These are phyloP conservation scores for Byssoonygena ceratinophila DNA, from an alignment of 2,329 filamentous ascomycete species.

Conservation along the genomic window DNA sequence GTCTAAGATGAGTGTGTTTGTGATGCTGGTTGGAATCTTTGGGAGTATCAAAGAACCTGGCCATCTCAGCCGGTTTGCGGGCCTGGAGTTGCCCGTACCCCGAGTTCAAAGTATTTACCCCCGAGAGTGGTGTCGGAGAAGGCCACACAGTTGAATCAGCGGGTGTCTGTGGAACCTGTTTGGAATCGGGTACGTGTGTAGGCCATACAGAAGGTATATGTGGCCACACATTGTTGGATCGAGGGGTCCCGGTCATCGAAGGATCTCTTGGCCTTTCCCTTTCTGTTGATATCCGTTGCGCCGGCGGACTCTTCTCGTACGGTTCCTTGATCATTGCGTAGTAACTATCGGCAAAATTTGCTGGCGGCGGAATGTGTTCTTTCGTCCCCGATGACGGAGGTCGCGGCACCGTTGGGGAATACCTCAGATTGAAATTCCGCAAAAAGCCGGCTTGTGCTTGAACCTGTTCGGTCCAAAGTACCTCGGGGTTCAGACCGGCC, in stretches of 20 bases:
- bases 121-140: not conserved
- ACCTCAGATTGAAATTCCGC: slow-evolving; percentile 2
- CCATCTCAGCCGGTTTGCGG: not conserved
- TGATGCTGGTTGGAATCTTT: slow-evolving; percentile 1
- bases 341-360: slow-evolving; percentile 16
- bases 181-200: not conserved
- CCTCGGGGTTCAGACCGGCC: slow-evolving; percentile 37
- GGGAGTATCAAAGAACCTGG: not conserved
- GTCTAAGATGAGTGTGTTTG: not conserved
- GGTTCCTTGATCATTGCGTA: slow-evolving; percentile 17
- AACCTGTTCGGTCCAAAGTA: slow-evolving; percentile 39
- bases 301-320: slow-evolving; percentile 9
- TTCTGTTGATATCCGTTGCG: slow-evolving; percentile 7
- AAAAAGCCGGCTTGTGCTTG: slow-evolving; percentile 26
- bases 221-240: not conserved
- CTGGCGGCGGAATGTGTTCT: slow-evolving; percentile 11
- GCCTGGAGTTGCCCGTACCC: not conserved
- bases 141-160: not conserved
- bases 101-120: not conserved
- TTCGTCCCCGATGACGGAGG: slow-evolving; percentile 1
- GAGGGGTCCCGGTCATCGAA: not conserved
- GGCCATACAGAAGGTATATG: not conserved
- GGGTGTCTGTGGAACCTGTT: not conserved
- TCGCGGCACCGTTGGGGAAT: not conserved
- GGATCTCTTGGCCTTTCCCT: not conserved